These are phyloP conservation scores for Syncephalastrum sp. DNA, from an alignment of 371 early-diverging fungal species.

Conservation along the genomic window DNA sequence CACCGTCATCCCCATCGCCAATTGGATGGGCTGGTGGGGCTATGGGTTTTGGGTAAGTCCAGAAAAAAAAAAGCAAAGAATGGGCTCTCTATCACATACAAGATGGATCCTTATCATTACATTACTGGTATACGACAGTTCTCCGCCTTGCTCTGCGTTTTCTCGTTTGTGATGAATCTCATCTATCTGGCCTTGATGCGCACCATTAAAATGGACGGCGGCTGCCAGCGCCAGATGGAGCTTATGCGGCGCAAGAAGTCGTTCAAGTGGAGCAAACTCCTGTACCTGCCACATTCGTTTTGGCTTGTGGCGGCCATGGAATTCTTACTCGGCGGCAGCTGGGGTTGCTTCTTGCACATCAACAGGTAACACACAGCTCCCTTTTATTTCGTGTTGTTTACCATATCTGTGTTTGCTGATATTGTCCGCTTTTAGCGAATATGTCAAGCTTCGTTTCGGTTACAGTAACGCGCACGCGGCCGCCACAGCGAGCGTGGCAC, in stretches of 20 bases:
- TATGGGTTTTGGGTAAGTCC: slow-evolving; percentile 66
- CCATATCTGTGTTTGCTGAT: not conserved
- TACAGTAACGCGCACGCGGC: slow-evolving; percentile 57
- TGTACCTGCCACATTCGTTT: slow-evolving; percentile 61
- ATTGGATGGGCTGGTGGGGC: slow-evolving; percentile 67
- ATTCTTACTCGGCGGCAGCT: slow-evolving; percentile 66
- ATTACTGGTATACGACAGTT: slow-evolving; percentile 27
- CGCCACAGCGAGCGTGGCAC: slow-evolving; percentile 66
- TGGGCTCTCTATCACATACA: not conserved
- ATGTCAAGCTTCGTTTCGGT: slow-evolving; percentile 62
- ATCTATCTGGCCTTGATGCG: slow-evolving; percentile 56
- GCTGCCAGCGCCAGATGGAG: slow-evolving; percentile 33
- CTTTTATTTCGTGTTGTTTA: not conserved
- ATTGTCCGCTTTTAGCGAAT: slow-evolving; percentile 39
- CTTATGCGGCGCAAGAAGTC: slow-evolving; percentile 55
- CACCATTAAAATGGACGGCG: slow-evolving; percentile 8
- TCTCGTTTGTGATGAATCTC: slow-evolving; percentile 62
- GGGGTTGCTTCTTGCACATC: slow-evolving; percentile 76
- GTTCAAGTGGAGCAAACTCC: slow-evolving; percentile 57
- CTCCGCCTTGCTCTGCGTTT: slow-evolving; percentile 57
- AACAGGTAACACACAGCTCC: slow-evolving; percentile 38
- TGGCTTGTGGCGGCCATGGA: slow-evolving; percentile 67
- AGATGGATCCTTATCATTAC: not conserved
- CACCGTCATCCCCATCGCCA: slow-evolving; percentile 64
- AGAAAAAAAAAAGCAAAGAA: not conserved